These are phyloP conservation scores for Tetrahymena thermophila DNA, from an alignment of 73 alveolate species.

Conservation along the genomic window DNA sequence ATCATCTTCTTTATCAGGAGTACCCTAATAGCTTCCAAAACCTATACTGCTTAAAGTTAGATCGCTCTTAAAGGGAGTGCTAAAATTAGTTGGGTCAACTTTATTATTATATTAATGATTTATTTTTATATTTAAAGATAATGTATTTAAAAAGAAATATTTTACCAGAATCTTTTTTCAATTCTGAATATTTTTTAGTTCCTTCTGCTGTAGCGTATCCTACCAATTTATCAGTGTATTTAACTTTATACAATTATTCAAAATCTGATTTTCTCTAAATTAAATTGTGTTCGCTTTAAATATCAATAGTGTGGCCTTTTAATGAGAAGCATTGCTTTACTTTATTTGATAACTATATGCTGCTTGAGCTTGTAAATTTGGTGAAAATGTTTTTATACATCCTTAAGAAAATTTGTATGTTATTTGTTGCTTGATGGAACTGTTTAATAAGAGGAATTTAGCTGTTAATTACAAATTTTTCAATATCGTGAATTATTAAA, in stretches of 20 bases:
- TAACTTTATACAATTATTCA: not conserved
- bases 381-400: not conserved
- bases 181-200: slow-evolving; percentile 25
- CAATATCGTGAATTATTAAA: not conserved
- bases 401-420: not conserved
- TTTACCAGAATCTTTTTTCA: not conserved
- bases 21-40: slow-evolving; percentile 80
- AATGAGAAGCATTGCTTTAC: not conserved
- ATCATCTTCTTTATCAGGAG: slow-evolving; percentile 81
- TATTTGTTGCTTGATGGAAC: not conserved
- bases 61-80: slow-evolving; percentile 48
- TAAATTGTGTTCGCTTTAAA: not conserved
- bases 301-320: not conserved
- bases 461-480: not conserved
- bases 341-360: not conserved
- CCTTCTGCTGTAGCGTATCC: slow-evolving; percentile 61
- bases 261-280: not conserved
- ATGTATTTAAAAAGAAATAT: not conserved
- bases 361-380: not conserved
- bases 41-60: slow-evolving; percentile 62
- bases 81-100: slow-evolving; percentile 44
- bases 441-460: not conserved
- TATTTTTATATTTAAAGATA: not conserved
- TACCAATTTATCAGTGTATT: not conserved
- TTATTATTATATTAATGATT: not conserved